Base-by-base conservation (phyloP, 2,329 filamentous ascomycete genomes). In the Trichoderma arundinaceum region DNA sequence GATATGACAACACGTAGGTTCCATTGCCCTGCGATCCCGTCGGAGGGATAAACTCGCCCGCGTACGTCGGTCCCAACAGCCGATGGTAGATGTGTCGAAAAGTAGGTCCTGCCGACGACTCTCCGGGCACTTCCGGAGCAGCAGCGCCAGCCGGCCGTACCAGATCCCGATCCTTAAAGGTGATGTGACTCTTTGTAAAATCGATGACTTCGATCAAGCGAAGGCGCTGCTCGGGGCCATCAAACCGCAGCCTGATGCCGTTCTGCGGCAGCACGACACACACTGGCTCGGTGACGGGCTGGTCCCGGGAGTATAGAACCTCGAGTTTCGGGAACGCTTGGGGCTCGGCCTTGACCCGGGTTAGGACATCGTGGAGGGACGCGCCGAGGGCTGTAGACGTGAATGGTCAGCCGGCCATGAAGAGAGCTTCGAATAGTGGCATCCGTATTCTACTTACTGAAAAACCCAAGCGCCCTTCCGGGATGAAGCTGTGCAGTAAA, bases 61-160 rank as follows among this genome's bases (percentile, higher is more conserved):
- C 91, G 75, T 96, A 98, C 0, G 94, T 96, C 17, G 94, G 94
- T 0, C 95, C 95, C 69, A 99, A 89, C n/a, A 97, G 83, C 61
- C 92, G 89, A 72, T 96, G 92, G 76, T 98, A 99, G 70, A 99
- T 90, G 76, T 96, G 92, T 67, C 90, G 86, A 76, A 97, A 97
- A 15, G 86, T 90, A 4, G 93, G 94, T 0, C 92, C 92, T 1
- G 69, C 67, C 2, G 76, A 70, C 0, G 75, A 73, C 54, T 76
- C 76, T 7, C 76, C 76, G 0, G 73, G 43, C 19, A 57, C 73
- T 3, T 71, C 65, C 2, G 77, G 75, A 7, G 77, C 77, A 15
- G 69, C 70, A 51, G 74, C 73, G 9, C 78, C 80, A 51, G 80
- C 74, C 1, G 85, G 85, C 73, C 92, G 94, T 61, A 93, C 84